Evolutionary conservation across 805 yeast genomes (phyloP).

Genomic region (Starmerella khaoyaiensis): DNA sequence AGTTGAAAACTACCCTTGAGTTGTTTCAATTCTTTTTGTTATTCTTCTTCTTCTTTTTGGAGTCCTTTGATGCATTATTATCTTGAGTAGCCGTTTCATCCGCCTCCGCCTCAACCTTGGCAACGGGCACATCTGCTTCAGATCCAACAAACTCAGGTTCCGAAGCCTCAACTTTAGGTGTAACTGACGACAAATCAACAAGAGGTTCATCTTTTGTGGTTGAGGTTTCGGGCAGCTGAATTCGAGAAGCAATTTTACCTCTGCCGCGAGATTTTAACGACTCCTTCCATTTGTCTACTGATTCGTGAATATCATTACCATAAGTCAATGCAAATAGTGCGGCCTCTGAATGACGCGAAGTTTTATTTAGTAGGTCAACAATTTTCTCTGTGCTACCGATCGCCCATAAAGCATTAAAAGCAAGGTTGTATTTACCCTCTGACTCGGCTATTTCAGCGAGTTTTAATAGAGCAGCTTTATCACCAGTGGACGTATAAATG

Average conservation of each 20-base stretch:
- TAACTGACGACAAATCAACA: neutral
- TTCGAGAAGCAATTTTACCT: constrained; percentile 46
- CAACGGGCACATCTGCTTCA: constrained; percentile 3
- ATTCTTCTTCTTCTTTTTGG: constrained; percentile 1
- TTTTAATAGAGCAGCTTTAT: constrained; percentile 43
- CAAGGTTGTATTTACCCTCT: constrained; percentile 76
- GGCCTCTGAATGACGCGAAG: constrained; percentile 73
- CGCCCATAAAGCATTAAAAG: constrained; percentile 85
- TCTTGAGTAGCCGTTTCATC: neutral
- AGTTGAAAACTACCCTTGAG: too few species aligned
- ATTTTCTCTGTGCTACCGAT: constrained; percentile 58
- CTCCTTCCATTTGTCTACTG: constrained; percentile 58
- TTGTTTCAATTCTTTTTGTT: neutral
- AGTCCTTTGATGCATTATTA: neutral
- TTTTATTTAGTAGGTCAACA: constrained; percentile 48
- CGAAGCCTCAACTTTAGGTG: neutral
- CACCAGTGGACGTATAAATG: constrained; percentile 68
- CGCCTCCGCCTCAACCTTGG: neutral
- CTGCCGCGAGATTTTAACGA: constrained; percentile 41
- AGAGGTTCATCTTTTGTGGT: neutral
- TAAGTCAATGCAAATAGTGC: constrained; percentile 67
- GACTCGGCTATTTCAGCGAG: constrained; percentile 56
- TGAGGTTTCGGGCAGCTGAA: constrained; percentile 23
- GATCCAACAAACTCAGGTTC: constrained; percentile 1
- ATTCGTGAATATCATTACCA: constrained; percentile 36